Base-by-base conservation (phyloP, 2,329 filamentous ascomycete genomes). In the Coleophoma cylindrospora region DNA sequence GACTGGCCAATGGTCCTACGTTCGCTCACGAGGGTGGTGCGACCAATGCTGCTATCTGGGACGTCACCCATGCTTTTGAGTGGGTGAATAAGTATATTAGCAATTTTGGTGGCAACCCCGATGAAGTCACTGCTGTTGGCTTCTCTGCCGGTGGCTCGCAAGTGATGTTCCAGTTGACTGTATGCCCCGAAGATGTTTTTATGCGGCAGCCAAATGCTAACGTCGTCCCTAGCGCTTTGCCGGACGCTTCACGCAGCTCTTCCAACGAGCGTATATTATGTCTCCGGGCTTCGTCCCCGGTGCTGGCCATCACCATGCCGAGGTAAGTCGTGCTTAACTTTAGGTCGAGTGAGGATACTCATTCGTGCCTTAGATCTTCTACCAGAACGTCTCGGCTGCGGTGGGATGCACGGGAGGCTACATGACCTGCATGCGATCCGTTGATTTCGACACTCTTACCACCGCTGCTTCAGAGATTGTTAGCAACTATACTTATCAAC, bases 121-220 rank as follows among this genome's bases (percentile, higher is more conserved):
- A 60, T n/a, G 54, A 63, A 1, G 70, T 78, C 7, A 75, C 70
- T 2, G 73, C 71, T 2, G 72, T 74, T 67, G 76, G 74, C 3
- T 71, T 77, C 54, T 76, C 71, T n/a, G 74, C 75, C 3, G 75
- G 76, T 4, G 76, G 49, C 38, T 56, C 55, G 38, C 70, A 71
- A 9, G 68, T 72, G 21, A 34, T 61, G 19, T 66, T 66, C 54
- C 62, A 65, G 40, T 52, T 65, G 33, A 66, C 63, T 9, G 53
- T 61, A 54, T 10, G 52, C 47, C 40, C 10, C 36, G 15, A 17
- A 34, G 13, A 22, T 15, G 9, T 14, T n/a, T n/a, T 44, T 34
- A 19, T 22, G 12, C 2, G 3, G 10, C 22, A 41, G 14, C 17
- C 37, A 5, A 22, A 46, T 37, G 15, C 38, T 53, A 27, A 50